Evolutionary conservation across 2,329 filamentous ascomycete species (phyloP).

Genomic region (Pseudonectria foliicola): DNA sequence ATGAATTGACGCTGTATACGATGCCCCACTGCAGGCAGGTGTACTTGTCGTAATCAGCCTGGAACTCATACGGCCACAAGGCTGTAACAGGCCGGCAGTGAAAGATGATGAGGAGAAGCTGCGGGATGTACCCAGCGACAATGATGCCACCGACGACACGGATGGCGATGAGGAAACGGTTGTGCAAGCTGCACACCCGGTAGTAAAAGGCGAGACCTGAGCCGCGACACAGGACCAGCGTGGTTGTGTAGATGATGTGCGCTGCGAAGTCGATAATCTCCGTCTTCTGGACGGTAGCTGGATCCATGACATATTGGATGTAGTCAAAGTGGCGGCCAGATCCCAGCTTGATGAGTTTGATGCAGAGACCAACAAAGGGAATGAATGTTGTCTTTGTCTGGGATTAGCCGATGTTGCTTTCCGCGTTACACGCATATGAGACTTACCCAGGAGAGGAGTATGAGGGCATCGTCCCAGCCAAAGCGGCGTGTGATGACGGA

Average conservation of each 20-base stretch:
- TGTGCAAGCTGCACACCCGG: constrained; percentile 35
- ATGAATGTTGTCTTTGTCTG: constrained; percentile 29
- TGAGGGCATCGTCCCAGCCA: constrained; percentile 32
- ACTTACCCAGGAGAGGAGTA: constrained; percentile 29
- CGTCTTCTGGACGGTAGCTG: constrained; percentile 32
- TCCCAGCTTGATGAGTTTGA: constrained; percentile 39
- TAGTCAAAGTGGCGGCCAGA: constrained; percentile 40
- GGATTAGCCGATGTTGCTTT: constrained; percentile 5
- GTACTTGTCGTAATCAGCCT: constrained; percentile 32
- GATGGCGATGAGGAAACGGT: constrained; percentile 29
- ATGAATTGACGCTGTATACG: constrained; percentile 45
- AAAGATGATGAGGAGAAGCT: constrained; percentile 43
- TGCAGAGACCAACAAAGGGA: constrained; percentile 34
- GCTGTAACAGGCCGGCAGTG: constrained; percentile 44
- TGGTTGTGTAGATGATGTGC: constrained; percentile 44
- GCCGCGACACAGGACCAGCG: constrained; percentile 41
- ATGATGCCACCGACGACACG: constrained; percentile 29
- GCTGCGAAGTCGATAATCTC: constrained; percentile 43
- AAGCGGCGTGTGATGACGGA: constrained; percentile 29
- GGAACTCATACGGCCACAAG: constrained; percentile 45
- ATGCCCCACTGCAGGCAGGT: constrained; percentile 42
- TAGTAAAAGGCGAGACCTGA: constrained; percentile 47
- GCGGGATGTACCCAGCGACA: constrained; percentile 37
- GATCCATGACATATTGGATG: constrained; percentile 39
- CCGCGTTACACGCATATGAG: not conserved